Evolutionary conservation across 805 yeast genomes (phyloP), one percentile per base, ranked within the genome.

Genomic region (Saturnispora serradocipensis): DNA sequence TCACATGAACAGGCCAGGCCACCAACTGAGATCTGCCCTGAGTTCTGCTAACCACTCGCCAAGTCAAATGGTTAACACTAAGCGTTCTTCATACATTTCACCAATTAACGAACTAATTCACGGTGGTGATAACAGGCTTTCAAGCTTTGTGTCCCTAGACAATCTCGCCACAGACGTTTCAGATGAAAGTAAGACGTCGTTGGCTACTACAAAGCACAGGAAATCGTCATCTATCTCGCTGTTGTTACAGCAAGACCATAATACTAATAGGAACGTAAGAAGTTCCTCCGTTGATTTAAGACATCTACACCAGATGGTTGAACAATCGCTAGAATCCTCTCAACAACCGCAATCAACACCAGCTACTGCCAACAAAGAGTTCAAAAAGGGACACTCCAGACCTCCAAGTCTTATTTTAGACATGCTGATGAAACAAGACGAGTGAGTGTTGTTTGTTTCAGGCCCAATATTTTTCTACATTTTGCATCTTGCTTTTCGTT

Each of bases 371-470:
- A 20, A 9, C 4, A 36, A 10, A 8, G 36, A 32, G 8, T 38
- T 32, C n/a, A 44, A 43, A 25, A 43, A 35, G 30, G 47, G 47
- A 3, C 52, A 49, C 18, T 28, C 56, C 6, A 58, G 74, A 54
- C 72, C 74, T 2, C 77, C 77, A 20, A 69, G 74, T 49, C 64
- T 67, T 50, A 56, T 64, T 30, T 59, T 73, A 44, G 75, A 73
- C 38, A 71, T 71, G 48, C 58, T 73, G 25, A 30, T 24, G 43
- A 6, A 46, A 4, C 43, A 36, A 15, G 18, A 24, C 16, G 27
- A 47, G 7, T 16, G 30, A 27, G 28, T 7, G 22, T 22, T 6
- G 30, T 16, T 38, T 7, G 22, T 22, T 6, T 18, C 24, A 13
- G 3, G 16, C 25, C 9, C 15, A 38, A 7, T 38, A 18, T 18